Base-by-base conservation (phyloP, 345 rosid species). In the Gossypioides kirkii region DNA sequence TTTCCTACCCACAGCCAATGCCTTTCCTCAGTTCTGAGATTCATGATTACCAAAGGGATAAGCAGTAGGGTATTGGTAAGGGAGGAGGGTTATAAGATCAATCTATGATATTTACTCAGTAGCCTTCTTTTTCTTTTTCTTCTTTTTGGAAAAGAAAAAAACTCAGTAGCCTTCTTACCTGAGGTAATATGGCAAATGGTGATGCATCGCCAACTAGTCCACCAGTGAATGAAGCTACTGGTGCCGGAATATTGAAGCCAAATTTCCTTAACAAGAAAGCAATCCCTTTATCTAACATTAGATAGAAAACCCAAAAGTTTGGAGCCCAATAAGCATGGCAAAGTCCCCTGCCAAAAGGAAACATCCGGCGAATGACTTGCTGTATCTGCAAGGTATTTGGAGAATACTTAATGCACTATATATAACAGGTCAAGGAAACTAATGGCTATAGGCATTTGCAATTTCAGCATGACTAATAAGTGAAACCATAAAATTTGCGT, bases 321-420 rank as follows among this genome's bases (percentile, higher is more conserved):
- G 97, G 99, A 10, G 99, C 98, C 99, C 99, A 95, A 46, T 88
- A 95, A 4, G 98, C 98, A 82, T 95, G 98, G 74, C 97, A 92
- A 69, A 94, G 86, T 73, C 98, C 98, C 89, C 97, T 88, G 61
- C 98, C 98, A 53, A 94, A 94, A 64, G 97, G 98, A 86, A 94
- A 94, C 97, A 94, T 87, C 69, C 90, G 86, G 69, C 73, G 69
- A 9, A 94, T 62, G 71, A 94, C 97, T 84, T 88, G 90, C 74
- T 83, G 86, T 36, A 90, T 90, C 98, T 94, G 95, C 87, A 85
- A 76, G 50, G 98, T 69, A 71, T 45, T 63, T 63, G 36, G 16
- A 61, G 20, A 56, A 81, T 14, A 13, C 72, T 66, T 53, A 84
- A 74, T 74, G 76, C 64, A 82, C 38, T 67, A 41, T 46, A 26